These are phyloP conservation scores for Pyrus bretschneideri DNA, from an alignment of 306 rosid genomes.

Conservation along the genomic window DNA sequence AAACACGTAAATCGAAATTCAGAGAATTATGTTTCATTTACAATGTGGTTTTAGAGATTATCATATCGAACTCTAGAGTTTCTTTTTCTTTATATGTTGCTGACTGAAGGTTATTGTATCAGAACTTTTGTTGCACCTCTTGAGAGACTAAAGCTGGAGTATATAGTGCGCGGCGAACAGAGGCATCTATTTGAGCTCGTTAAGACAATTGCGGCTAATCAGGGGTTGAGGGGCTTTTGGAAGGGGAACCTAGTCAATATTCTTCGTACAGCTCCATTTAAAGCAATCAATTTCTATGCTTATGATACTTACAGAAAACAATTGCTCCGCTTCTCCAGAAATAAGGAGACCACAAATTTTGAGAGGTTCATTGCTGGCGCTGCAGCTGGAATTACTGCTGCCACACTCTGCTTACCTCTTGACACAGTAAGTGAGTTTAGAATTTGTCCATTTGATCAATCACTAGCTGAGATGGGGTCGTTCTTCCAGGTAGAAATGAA, in stretches of 20 bases:
- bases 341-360: slow-evolving; percentile 68
- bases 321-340: slow-evolving; percentile 57
- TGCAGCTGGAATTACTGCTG: slow-evolving; percentile 87
- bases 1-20: neutral
- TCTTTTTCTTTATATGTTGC: neutral
- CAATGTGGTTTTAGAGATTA: neutral
- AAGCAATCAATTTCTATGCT: slow-evolving; percentile 87
- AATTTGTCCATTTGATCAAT: neutral
- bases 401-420: slow-evolving; percentile 79
- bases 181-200: slow-evolving; percentile 57
- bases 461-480: neutral
- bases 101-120: slow-evolving; percentile 14
- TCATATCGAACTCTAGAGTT: neutral
- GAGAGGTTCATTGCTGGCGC: slow-evolving; percentile 98
- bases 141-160: slow-evolving; percentile 96
- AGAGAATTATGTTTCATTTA: neutral
- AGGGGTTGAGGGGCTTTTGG: slow-evolving; percentile 96
- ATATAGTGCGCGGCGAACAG: slow-evolving; percentile 80
- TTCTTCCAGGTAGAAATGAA: neutral
- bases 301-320: slow-evolving; percentile 89
- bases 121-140: slow-evolving; percentile 97
- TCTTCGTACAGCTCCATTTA: slow-evolving; percentile 95
- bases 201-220: slow-evolving; percentile 57
- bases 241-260: slow-evolving; percentile 84
- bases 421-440: slow-evolving; percentile 65